phyloP scores from a whole-genome alignment of 2,329 filamentous ascomycete species.

The Pseudocercospora cruenta region DNA sequence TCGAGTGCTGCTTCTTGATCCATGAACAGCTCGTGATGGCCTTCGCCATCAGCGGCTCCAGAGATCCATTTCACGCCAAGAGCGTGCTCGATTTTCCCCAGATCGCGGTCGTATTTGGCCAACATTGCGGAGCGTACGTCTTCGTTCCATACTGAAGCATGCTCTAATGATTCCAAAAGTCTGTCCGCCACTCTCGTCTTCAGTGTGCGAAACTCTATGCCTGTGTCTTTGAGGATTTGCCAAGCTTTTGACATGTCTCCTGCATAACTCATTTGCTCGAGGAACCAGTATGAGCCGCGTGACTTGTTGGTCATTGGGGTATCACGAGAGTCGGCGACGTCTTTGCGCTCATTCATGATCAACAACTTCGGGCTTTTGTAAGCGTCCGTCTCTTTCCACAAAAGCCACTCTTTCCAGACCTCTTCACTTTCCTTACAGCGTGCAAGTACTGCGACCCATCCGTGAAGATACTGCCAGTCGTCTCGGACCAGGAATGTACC shows the following conservation, averaged over 20 bases:
- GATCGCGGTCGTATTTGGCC: conserved; percentile 36
- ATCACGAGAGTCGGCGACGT: neutral
- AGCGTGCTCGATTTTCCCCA: conserved; percentile 36
- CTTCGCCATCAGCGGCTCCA: conserved; percentile 25
- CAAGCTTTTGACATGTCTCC: conserved; percentile 38
- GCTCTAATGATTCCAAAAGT: conserved; percentile 36
- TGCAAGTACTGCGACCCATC: conserved; percentile 40
- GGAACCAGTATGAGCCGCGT: conserved; percentile 41
- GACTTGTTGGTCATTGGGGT: conserved; percentile 29
- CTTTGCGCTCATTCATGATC: neutral
- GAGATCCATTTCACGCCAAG: conserved; percentile 37
- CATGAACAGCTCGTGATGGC: conserved; percentile 32
- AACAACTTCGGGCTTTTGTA: conserved; percentile 30
- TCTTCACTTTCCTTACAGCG: conserved; percentile 36
- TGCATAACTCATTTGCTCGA: conserved; percentile 38
- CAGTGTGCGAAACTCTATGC: conserved; percentile 28
- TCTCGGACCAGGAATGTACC: conserved; percentile 36
- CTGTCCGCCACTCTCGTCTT: conserved; percentile 25
- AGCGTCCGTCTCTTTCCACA: conserved; percentile 35
- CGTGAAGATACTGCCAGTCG: conserved; percentile 41
- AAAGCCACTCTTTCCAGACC: conserved; percentile 40
- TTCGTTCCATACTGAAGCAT: conserved; percentile 33
- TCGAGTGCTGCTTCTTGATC: conserved; percentile 38
- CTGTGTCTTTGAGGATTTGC: conserved; percentile 34
- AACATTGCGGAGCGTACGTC: conserved; percentile 32